phyloP scores from a whole-genome alignment of 2,329 filamentous ascomycete species.

The Trichophyton equinum region DNA sequence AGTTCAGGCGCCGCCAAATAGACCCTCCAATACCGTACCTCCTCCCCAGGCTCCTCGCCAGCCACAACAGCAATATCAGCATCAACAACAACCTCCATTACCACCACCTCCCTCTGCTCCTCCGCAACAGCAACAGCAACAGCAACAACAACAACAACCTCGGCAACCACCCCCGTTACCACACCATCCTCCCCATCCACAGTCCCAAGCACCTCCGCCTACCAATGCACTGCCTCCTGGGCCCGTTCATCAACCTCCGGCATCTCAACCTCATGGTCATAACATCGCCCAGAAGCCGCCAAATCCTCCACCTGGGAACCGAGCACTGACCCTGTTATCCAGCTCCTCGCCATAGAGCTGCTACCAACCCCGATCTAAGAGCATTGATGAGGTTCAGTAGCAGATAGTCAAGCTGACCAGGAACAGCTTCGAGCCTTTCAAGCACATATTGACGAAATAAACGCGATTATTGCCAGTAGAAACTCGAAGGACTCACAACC shows the following conservation, averaged over 20 bases:
- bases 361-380: slow-evolving; percentile 37
- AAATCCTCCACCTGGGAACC: slow-evolving; percentile 24
- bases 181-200: too few species aligned
- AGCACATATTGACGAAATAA: slow-evolving; percentile 40
- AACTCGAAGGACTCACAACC: slow-evolving; percentile 28
- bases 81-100: background rate
- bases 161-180: too few species aligned
- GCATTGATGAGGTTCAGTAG: slow-evolving; percentile 40
- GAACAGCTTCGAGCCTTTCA: slow-evolving; percentile 40
- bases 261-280: background rate
- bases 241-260: background rate
- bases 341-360: slow-evolving; percentile 40
- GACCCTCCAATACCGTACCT: background rate
- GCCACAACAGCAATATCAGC: slow-evolving; percentile 2
- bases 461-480: slow-evolving; percentile 36
- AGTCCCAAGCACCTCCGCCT: too few species aligned
- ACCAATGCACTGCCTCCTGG: background rate
- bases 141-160: too few species aligned
- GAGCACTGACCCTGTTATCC: slow-evolving; percentile 39
- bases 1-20: slow-evolving; percentile 12
- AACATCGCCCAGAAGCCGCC: slow-evolving; percentile 14
- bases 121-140: background rate
- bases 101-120: background rate
- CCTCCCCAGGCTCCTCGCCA: slow-evolving; percentile 4
- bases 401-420: slow-evolving; percentile 37